phyloP scores from a whole-genome alignment of 345 rosid genomes.

The Gossypium raimondii region DNA sequence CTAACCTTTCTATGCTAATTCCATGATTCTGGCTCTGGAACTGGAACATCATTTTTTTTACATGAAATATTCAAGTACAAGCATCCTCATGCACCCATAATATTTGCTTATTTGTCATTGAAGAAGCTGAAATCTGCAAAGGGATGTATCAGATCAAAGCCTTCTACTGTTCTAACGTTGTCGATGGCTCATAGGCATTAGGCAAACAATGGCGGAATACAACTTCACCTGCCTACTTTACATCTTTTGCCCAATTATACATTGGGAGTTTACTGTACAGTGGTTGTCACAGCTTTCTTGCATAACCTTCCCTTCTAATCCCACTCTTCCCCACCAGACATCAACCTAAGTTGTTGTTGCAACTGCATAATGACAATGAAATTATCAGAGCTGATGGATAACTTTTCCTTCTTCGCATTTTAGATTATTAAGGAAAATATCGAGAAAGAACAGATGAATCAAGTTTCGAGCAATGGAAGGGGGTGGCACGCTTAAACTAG shows the following conservation, averaged over 20 bases:
- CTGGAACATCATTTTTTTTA: not conserved
- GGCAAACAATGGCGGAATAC: constrained; percentile 17
- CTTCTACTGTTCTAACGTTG: constrained; percentile 1
- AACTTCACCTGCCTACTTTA: constrained; percentile 22
- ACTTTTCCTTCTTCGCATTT: not conserved
- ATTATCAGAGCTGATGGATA: not conserved
- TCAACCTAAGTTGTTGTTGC: constrained; percentile 53
- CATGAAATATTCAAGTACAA: not conserved
- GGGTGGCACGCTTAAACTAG: not conserved
- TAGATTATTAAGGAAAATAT: not conserved
- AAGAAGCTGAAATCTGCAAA: constrained; percentile 15
- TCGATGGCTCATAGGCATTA: constrained; percentile 11
- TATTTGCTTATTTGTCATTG: constrained; percentile 20
- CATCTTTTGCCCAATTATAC: constrained; percentile 30
- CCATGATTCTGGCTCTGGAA: not conserved
- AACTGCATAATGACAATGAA: constrained; percentile 40
- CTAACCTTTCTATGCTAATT: not conserved
- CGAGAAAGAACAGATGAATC: not conserved
- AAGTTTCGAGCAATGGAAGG: not conserved
- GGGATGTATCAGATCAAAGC: not conserved
- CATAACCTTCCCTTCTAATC: constrained; percentile 34
- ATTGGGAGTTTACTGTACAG: constrained; percentile 24
- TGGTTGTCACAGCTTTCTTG: constrained; percentile 20
- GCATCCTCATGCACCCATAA: not conserved
- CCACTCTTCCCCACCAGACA: constrained; percentile 51